Evolutionary conservation across 106 monocot species (phyloP).

Genomic region (Platanthera zijinensis): DNA sequence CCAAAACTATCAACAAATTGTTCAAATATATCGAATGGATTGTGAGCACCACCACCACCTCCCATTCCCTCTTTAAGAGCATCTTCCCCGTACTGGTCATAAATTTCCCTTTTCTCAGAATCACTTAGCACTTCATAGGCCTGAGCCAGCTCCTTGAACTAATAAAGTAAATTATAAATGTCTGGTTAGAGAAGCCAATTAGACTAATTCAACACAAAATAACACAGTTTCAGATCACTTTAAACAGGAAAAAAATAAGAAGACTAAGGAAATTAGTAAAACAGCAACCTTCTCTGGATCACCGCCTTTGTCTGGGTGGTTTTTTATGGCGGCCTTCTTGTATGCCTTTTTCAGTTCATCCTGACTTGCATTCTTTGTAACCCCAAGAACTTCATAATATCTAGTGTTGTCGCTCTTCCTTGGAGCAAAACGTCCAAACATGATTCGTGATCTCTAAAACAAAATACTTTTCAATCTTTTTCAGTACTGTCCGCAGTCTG

Average conservation of each 20-base stretch:
- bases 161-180: neutral
- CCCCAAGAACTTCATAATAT: slow-evolving; percentile 48
- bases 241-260: neutral
- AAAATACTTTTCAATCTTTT: neutral
- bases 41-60: slow-evolving; percentile 21
- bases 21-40: slow-evolving; percentile 37
- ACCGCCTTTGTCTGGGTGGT: slow-evolving; percentile 68
- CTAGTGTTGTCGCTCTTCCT: slow-evolving; percentile 47
- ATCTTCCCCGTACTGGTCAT: slow-evolving; percentile 47
- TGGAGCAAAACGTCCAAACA: slow-evolving; percentile 35
- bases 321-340: slow-evolving; percentile 50
- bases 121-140: slow-evolving; percentile 47
- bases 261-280: neutral
- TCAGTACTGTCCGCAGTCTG: neutral
- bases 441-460: slow-evolving; percentile 14
- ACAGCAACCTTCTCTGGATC: slow-evolving; percentile 56
- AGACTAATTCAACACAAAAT: neutral
- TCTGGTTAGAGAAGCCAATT: neutral
- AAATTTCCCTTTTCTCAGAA: slow-evolving; percentile 33
- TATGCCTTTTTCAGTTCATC: slow-evolving; percentile 70
- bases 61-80: slow-evolving; percentile 41
- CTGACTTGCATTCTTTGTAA: slow-evolving; percentile 28
- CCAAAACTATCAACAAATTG: slow-evolving; percentile 29
- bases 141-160: slow-evolving; percentile 48
- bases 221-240: neutral